Percentiles rank a stretch among this genome's conserved stretches.
These are phyloP conservation scores for Ceratocystis colombiana DNA, from an alignment of 2,329 filamentous ascomycete genomes.

Conservation along the genomic window DNA sequence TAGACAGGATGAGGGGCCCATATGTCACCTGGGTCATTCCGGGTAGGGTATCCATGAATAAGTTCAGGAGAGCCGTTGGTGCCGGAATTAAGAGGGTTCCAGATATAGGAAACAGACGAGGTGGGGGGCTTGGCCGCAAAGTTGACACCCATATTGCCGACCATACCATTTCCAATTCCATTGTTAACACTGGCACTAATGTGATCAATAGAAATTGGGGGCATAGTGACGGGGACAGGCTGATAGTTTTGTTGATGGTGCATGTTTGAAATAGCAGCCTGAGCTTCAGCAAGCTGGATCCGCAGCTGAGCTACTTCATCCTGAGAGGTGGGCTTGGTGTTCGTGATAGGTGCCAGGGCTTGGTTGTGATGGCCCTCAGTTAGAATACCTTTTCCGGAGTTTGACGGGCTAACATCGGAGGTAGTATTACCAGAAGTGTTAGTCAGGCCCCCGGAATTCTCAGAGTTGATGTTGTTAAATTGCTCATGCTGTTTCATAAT, in stretches of 20 bases:
- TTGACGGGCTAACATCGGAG: constrained; percentile 1
- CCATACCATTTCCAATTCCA: constrained; percentile 4
- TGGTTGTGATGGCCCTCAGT: background rate
- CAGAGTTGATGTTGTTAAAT: constrained; percentile 37
- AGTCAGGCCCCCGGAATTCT: constrained; percentile 26
- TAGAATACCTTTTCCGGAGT: background rate
- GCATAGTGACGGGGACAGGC: background rate
- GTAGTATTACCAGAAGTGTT: constrained; percentile 4
- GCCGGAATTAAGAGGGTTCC: background rate
- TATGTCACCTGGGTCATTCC: constrained; percentile 4
- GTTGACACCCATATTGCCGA: no score
- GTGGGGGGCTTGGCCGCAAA: background rate
- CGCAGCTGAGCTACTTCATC: constrained; percentile 54
- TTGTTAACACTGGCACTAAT: background rate
- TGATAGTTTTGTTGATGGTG: constrained; percentile 27
- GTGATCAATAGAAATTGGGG: background rate
- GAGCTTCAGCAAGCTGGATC: constrained; percentile 62
- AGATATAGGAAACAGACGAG: constrained; percentile 7
- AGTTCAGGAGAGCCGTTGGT: constrained; percentile 6
- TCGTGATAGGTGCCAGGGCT: constrained; percentile 9
- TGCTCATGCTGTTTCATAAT: constrained; percentile 50
- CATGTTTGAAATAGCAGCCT: constrained; percentile 34
- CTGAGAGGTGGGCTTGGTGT: constrained; percentile 30
- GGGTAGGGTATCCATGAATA: constrained; percentile 1
- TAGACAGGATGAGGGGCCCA: constrained; percentile 9